phyloP scores from a whole-genome alignment of 1,139 yeast species.

The Diutina siamensis region DNA sequence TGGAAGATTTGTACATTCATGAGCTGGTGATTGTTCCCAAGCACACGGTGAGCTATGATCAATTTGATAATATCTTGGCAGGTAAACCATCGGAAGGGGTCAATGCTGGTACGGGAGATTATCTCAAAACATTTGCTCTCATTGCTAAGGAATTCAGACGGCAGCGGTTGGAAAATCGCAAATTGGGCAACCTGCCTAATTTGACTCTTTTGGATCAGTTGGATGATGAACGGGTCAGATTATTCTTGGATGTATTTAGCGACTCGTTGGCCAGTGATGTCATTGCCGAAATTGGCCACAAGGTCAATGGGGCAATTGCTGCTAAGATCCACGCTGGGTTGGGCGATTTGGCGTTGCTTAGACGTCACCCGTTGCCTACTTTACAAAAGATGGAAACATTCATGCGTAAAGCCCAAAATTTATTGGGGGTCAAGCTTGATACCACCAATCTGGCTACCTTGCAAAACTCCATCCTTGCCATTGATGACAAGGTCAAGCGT shows the following conservation, averaged over 20 bases:
- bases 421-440: constrained; percentile 55
- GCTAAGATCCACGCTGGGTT: constrained; percentile 63
- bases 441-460: constrained; percentile 65
- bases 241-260: constrained; percentile 64
- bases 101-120: constrained; percentile 54
- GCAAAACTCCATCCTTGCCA: constrained; percentile 55
- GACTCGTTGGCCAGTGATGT: constrained; percentile 46
- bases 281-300: constrained; percentile 66
- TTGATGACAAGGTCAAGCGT: constrained; percentile 54
- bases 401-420: constrained; percentile 52
- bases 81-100: constrained; percentile 21
- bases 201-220: constrained; percentile 66
- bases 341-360: constrained; percentile 73
- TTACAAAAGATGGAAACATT: constrained; percentile 74
- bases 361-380: constrained; percentile 83
- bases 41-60: constrained; percentile 37
- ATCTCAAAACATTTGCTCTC: constrained; percentile 50
- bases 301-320: constrained; percentile 80
- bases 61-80: constrained; percentile 38
- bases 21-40: constrained; percentile 62
- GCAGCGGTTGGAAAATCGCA: constrained; percentile 47
- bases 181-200: constrained; percentile 39
- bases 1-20: constrained; percentile 68
- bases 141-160: constrained; percentile 65
- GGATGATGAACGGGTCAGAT: constrained; percentile 74